Base-by-base conservation (phyloP, 169 alveolate genomes). In the Cryptosporidium sp. region DNA sequence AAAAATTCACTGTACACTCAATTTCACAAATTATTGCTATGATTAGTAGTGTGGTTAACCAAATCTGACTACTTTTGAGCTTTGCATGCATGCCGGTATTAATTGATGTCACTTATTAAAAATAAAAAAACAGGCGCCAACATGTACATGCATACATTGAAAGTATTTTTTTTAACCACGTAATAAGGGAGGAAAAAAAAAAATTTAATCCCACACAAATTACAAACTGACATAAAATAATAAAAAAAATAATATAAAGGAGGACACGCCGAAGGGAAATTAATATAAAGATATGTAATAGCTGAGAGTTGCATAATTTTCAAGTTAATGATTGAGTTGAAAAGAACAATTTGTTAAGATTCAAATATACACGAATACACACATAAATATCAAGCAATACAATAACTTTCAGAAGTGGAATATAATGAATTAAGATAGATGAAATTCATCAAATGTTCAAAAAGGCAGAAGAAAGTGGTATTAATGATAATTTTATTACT, bases 141-240 rank as follows among this genome's bases (percentile, higher is more conserved):
- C 69, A 73, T 73, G 70, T 55, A 73, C 86, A 73, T 73, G 86
- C 86, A 73, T 73, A 73, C 52, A 51, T 70, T 70, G 21, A 43
- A 21, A 55, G 37, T 55, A 55, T 55, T 65, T 65, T 61, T 62
- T 73, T 37, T 51, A 31, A 55, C 86, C 86, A 73, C 86, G 86
- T 73, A 73, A 69, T n/a, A 65, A 29, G 71, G 35, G 67, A 55
- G 67, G 67, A 55, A 23, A 55, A 26, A 55, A 65, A 65, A 65
- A 65, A 65, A 48, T 1, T 41, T 71, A 71, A 71, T 73, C 86
- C 86, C 86, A 73, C 86, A 73, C 86, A 55, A 73, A 73, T 10
- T 37, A 73, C 67, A 71, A 52, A 71, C 67, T 71, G 43, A 18
- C 69, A 71, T 52, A 73, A 33, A 73, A 33, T 16, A 71, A 73